Conservation (phyloP, 106 monocot species). For the Dendrobium huoshanense region DNA sequence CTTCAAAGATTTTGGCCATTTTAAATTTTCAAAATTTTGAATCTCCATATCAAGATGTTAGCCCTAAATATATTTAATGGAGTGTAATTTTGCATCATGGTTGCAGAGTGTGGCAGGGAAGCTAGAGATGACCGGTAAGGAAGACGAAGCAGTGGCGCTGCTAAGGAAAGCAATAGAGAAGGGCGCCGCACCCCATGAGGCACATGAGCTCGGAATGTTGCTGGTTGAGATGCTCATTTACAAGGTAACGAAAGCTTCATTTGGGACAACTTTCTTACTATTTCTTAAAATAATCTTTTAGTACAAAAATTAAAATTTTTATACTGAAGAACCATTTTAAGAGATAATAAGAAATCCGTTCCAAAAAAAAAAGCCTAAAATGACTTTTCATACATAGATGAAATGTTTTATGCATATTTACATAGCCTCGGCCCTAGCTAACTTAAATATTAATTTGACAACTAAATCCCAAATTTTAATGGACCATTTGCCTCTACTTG, state of each 20-base stretch:
- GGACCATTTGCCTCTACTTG: neutral
- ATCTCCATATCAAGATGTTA: too few species aligned
- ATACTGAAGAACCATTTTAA: too few species aligned
- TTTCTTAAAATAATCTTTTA: too few species aligned
- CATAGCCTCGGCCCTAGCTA: too few species aligned
- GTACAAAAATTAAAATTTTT: too few species aligned
- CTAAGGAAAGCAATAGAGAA: neutral
- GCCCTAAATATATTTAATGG: too few species aligned
- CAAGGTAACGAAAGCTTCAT: neutral
- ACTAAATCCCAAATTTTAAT: neutral
- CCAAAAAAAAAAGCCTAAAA: too few species aligned
- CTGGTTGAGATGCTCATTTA: constrained; percentile 39
- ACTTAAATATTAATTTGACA: neutral
- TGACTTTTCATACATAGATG: too few species aligned
- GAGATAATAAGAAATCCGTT: too few species aligned
- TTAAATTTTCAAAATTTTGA: neutral
- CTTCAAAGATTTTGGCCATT: neutral
- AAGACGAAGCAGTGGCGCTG: constrained; percentile 17
- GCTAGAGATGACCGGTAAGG: constrained; percentile 32
- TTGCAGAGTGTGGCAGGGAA: constrained; percentile 14
- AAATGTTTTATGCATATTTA: too few species aligned
- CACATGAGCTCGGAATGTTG: constrained; percentile 30
- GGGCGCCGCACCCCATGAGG: constrained; percentile 12
- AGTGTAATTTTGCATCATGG: neutral
- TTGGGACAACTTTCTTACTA: too few species aligned